A percentile compares a stretch with the other conserved stretches of the same genome.
phyloP scores from a whole-genome alignment of 805 yeast species.

The Yarrowia sp. region DNA sequence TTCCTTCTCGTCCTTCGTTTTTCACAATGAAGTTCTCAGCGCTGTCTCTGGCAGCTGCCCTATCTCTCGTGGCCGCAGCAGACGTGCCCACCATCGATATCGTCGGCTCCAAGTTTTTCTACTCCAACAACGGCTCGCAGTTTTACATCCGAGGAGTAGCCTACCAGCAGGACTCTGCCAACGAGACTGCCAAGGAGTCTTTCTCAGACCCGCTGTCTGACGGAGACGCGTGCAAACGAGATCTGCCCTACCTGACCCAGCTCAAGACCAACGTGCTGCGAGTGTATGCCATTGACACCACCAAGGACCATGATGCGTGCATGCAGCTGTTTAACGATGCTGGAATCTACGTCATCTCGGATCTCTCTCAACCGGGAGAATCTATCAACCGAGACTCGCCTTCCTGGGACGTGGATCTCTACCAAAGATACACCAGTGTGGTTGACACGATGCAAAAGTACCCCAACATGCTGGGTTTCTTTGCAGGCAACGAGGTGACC shows the following conservation, averaged over 20 bases:
- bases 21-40: constrained; percentile 33
- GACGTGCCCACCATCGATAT: constrained; percentile 52
- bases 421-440: constrained; percentile 73
- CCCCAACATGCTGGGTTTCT: constrained; percentile 83
- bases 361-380: constrained; percentile 76
- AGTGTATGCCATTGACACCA: constrained; percentile 80
- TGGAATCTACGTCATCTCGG: constrained; percentile 89
- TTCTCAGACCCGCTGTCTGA: constrained; percentile 76
- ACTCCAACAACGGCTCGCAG: constrained; percentile 67
- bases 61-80: constrained; percentile 29
- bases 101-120: constrained; percentile 73
- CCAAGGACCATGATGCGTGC: constrained; percentile 68
- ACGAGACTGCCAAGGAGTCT: constrained; percentile 50
- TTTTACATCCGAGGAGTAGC: constrained; percentile 87
- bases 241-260: constrained; percentile 67
- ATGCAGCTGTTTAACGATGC: constrained; percentile 72
- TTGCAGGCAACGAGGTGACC: constrained; percentile 97
- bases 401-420: constrained; percentile 67
- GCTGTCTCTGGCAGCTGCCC: constrained; percentile 27
- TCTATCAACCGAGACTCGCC: constrained; percentile 80
- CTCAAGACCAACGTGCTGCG: constrained; percentile 75
- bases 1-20: constrained; percentile 13
- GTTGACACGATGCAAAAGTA: constrained; percentile 76
- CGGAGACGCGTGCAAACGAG: constrained; percentile 66
- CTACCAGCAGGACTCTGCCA: constrained; percentile 66